phyloP scores from a whole-genome alignment of 177 flowering plant species.

The Vitis hybrid region DNA sequence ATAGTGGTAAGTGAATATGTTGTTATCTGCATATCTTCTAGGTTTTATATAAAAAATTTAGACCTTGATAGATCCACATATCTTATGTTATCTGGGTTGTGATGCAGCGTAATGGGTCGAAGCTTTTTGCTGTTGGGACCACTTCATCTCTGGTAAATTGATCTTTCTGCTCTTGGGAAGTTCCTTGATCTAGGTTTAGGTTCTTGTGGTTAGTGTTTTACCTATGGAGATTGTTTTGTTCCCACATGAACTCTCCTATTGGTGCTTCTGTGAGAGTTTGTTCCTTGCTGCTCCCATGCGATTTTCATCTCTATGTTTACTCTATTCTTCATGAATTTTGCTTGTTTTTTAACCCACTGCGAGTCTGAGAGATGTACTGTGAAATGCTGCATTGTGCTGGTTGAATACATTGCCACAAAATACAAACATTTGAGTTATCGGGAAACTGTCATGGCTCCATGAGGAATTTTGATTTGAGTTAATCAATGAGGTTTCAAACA shows the following conservation, averaged over 20 bases:
- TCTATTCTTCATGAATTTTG: background rate
- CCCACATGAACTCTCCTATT: background rate
- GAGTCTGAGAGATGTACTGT: background rate
- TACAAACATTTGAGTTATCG: too few relatives aligned
- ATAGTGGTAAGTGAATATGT: constrained; percentile 54
- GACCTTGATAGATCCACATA: background rate
- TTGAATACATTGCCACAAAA: too few relatives aligned
- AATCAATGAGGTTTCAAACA: too few relatives aligned
- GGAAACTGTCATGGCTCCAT: too few relatives aligned
- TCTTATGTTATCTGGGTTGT: background rate
- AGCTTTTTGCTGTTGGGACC: constrained; percentile 96
- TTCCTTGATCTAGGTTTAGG: background rate
- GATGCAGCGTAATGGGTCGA: constrained; percentile 90
- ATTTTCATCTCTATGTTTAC: too few relatives aligned
- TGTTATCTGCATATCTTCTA: background rate
- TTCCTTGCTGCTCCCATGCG: too few relatives aligned
- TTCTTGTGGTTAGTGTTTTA: background rate
- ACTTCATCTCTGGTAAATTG: constrained; percentile 78
- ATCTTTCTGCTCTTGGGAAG: constrained; percentile 1
- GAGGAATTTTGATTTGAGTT: too few relatives aligned
- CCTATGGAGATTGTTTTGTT: background rate
- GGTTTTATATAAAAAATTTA: too few relatives aligned
- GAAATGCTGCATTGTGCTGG: too few relatives aligned
- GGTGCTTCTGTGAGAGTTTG: background rate
- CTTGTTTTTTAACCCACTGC: background rate